These are phyloP conservation scores for Candolleomyces eurysporus DNA, from an alignment of 768 basidiomycete species.

Conservation along the genomic window DNA sequence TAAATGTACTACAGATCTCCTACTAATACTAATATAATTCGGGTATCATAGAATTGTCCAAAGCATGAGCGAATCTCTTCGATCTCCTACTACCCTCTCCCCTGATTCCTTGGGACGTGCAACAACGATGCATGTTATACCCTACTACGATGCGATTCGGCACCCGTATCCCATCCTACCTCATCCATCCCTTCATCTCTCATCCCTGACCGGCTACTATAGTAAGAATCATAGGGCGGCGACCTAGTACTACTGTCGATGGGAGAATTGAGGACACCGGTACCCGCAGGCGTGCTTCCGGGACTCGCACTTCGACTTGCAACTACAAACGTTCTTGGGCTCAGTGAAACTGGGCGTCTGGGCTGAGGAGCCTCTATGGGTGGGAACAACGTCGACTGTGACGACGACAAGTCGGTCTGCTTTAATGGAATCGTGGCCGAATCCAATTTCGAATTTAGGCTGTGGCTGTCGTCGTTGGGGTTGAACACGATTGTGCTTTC, in stretches of 20 bases:
- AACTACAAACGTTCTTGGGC: not conserved
- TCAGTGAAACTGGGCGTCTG: not conserved
- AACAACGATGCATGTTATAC: no score
- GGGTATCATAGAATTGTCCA: no score
- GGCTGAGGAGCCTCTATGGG: not conserved
- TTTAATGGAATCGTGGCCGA: not conserved
- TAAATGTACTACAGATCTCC: no score
- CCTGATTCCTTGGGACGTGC: no score
- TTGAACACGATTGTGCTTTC: constrained; percentile 1
- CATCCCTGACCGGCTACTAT: not conserved
- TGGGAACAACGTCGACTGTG: no score
- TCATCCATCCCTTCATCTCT: not conserved
- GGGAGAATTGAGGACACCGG: not conserved
- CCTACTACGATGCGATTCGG: not conserved
- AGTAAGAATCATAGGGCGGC: not conserved
- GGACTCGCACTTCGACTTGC: not conserved
- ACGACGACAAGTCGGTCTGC: not conserved
- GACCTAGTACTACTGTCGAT: not conserved
- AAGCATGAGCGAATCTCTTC: no score
- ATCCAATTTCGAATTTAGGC: not conserved
- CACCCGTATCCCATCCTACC: not conserved
- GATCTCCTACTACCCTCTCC: no score
- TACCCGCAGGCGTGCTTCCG: not conserved
- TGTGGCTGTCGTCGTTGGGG: not conserved
- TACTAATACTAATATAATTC: no score